Evolutionary conservation across 2,329 filamentous ascomycete species (phyloP).

Genomic region (Fusarium guadeloupense): DNA sequence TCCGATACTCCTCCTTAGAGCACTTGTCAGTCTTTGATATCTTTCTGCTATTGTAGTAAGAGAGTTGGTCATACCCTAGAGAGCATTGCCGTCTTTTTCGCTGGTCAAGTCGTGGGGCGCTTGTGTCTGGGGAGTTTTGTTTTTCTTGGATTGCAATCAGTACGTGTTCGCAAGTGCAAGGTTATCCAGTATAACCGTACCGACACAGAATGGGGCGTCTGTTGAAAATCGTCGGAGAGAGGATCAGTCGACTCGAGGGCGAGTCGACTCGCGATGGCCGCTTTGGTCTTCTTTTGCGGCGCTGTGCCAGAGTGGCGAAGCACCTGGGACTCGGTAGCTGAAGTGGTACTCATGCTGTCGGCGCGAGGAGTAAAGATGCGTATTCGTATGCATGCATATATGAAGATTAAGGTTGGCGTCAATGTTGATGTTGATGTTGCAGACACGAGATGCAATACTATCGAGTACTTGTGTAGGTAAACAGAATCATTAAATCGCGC

Average conservation of each 20-base stretch:
- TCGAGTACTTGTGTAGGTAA: too few species aligned
- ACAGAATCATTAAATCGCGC: too few species aligned
- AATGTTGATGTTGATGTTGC: too few species aligned
- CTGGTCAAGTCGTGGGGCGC: too few species aligned
- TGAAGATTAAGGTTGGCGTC: background rate
- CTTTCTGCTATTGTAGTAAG: background rate
- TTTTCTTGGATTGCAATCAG: slow-evolving; percentile 5
- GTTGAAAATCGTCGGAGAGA: background rate
- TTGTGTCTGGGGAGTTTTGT: background rate
- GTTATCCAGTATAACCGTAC: background rate
- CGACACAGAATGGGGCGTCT: background rate
- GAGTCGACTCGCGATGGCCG: background rate
- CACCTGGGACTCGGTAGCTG: background rate
- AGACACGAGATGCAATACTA: too few species aligned
- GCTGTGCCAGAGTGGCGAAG: background rate
- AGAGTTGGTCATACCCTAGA: slow-evolving; percentile 12
- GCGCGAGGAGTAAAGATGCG: background rate
- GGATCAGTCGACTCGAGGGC: background rate
- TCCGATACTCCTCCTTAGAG: slow-evolving; percentile 6
- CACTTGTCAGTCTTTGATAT: background rate
- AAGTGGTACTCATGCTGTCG: background rate
- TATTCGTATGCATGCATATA: background rate
- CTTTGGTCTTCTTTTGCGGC: background rate
- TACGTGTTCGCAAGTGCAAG: background rate
- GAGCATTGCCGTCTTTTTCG: background rate